Conservation (phyloP, 2,329 filamentous ascomycete genomes). For the Apiospora arundinis region DNA sequence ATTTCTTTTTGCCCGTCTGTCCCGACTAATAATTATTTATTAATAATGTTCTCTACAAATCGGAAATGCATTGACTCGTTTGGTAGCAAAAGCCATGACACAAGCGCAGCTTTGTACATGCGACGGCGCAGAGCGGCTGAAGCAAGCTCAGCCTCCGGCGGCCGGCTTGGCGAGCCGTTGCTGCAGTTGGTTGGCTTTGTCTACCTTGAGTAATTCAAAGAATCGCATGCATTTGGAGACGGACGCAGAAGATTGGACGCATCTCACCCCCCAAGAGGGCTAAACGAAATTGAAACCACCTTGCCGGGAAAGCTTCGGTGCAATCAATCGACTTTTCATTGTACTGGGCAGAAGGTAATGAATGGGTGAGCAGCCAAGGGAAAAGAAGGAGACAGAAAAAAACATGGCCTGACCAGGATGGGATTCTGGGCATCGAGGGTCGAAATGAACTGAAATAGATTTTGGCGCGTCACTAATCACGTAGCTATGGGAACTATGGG, state of each 20-base stretch:
- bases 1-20: neutral
- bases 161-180: neutral
- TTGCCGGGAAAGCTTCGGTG: neutral
- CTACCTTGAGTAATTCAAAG: no score
- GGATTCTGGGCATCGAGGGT: neutral
- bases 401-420: neutral
- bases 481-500: conserved; percentile 15
- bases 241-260: neutral
- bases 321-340: neutral
- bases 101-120: neutral
- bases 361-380: no score
- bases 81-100: neutral
- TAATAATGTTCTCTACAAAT: neutral
- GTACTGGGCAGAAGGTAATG: no score
- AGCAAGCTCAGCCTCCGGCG: conserved; percentile 5
- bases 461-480: conserved; percentile 15
- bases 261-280: no score
- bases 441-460: neutral
- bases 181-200: conserved; percentile 5
- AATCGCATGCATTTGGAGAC: neutral
- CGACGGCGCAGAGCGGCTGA: conserved; percentile 6
- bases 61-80: neutral
- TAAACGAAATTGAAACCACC: conserved; percentile 13
- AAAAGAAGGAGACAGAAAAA: neutral
- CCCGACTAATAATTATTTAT: no score